Evolutionary conservation across 176 grass and related monocot genomes (phyloP).

Genomic region (Chloris gayana): DNA sequence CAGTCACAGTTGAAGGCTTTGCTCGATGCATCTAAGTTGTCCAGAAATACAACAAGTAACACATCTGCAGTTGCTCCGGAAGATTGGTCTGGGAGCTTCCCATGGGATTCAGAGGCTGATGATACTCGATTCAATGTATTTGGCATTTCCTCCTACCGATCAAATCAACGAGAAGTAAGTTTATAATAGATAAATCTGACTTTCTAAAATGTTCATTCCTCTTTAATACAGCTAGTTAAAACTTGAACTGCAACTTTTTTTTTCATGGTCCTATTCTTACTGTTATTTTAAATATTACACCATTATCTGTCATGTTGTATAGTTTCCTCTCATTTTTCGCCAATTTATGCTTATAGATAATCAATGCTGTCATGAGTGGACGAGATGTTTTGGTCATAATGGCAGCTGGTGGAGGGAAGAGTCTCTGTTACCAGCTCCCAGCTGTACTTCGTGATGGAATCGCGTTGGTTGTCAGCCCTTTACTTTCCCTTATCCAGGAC

Average conservation of each 20-base stretch:
- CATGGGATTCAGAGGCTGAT: slow-evolving; percentile 76
- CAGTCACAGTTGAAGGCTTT: slow-evolving; percentile 74
- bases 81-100: slow-evolving; percentile 75
- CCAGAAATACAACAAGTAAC: slow-evolving; percentile 29
- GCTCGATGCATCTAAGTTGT: slow-evolving; percentile 61
- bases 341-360: slow-evolving; percentile 64
- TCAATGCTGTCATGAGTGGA: slow-evolving; percentile 90
- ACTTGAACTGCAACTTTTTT: not conserved
- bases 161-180: slow-evolving; percentile 92
- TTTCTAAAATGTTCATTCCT: not conserved
- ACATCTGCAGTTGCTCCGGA: slow-evolving; percentile 37
- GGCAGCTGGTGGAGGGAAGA: slow-evolving; percentile 95
- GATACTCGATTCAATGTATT: slow-evolving; percentile 86
- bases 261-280: slow-evolving; percentile 18
- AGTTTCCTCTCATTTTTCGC: slow-evolving; percentile 18
- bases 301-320: too few species aligned
- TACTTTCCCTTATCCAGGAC: slow-evolving; percentile 93
- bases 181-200: not conserved
- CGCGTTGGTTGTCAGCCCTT: slow-evolving; percentile 80
- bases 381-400: slow-evolving; percentile 95
- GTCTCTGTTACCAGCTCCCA: slow-evolving; percentile 90
- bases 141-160: slow-evolving; percentile 74
- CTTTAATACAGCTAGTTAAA: slow-evolving; percentile 21
- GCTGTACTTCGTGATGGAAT: slow-evolving; percentile 75
- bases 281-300: not conserved